Conservation (phyloP, 1,284 basidiomycete species). For the Ustilago shanxiensis region DNA sequence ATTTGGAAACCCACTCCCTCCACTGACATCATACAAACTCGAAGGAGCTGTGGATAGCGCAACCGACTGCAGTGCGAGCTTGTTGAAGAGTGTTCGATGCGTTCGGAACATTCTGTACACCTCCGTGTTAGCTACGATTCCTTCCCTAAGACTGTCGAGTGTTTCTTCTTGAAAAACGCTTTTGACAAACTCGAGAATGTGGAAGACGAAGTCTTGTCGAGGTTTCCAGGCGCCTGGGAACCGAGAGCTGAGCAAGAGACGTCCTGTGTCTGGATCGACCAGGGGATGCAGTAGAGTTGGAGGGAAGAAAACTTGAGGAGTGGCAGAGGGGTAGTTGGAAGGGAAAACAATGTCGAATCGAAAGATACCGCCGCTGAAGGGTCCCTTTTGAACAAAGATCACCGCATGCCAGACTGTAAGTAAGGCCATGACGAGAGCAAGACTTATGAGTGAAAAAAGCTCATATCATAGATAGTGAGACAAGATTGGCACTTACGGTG, state of each 20-base stretch:
- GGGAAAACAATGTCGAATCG: conserved; percentile 62
- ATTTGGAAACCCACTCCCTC: conserved; percentile 50
- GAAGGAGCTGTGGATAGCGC: conserved; percentile 47
- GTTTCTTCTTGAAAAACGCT: conserved; percentile 33
- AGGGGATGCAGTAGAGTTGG: conserved; percentile 56
- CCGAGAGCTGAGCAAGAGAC: conserved; percentile 29
- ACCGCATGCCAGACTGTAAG: conserved; percentile 50
- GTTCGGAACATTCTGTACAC: conserved; percentile 50
- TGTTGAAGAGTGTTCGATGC: conserved; percentile 51
- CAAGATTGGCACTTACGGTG: conserved; percentile 13
- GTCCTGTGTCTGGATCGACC: conserved; percentile 50
- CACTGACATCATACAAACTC: conserved; percentile 52
- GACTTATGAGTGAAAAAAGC: no score
- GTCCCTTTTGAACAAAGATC: conserved; percentile 52
- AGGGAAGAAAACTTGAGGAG: conserved; percentile 55
- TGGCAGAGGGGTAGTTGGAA: conserved; percentile 31
- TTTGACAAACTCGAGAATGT: conserved; percentile 51
- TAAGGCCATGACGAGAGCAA: no score
- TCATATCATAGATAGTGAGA: no score
- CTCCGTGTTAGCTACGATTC: conserved; percentile 44
- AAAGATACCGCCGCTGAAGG: conserved; percentile 55
- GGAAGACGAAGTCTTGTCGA: conserved; percentile 35
- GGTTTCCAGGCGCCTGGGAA: conserved; percentile 49
- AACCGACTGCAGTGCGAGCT: conserved; percentile 56
- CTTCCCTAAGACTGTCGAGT: conserved; percentile 38